Conservation (phyloP, 1,284 basidiomycete genomes). For the Boletus smithii region DNA sequence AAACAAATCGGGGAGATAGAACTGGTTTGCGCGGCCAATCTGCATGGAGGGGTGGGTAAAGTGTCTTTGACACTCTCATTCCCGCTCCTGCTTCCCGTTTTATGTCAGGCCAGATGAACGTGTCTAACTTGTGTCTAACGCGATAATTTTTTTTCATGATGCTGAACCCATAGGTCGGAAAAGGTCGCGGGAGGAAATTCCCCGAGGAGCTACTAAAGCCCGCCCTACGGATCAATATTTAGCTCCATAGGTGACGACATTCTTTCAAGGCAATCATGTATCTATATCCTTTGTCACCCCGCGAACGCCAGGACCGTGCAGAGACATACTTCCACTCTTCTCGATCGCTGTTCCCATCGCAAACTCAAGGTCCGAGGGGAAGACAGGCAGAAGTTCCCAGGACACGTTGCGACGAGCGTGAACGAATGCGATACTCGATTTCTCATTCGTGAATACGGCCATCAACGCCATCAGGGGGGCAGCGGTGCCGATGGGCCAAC, state of each 20-base stretch:
- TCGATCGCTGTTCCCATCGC: conserved; percentile 8
- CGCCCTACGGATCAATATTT: neutral
- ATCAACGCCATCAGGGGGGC: neutral
- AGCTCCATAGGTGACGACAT: neutral
- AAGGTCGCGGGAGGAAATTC: conserved; percentile 5
- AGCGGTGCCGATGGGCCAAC: neutral
- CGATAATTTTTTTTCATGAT: conserved; percentile 1
- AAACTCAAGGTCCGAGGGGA: conserved; percentile 9
- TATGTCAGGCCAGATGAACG: conserved; percentile 11
- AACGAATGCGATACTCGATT: conserved; percentile 3
- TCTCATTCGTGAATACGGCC: conserved; percentile 6
- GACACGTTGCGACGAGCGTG: neutral
- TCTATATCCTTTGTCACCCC: neutral
- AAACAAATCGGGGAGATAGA: conserved; percentile 14
- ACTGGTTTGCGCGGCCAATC: conserved; percentile 1
- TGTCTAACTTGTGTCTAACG: conserved; percentile 1
- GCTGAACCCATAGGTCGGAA: conserved; percentile 1
- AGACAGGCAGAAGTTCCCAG: conserved; percentile 2
- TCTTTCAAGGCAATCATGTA: neutral
- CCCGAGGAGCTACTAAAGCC: conserved; percentile 4
- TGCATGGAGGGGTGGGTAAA: conserved; percentile 3
- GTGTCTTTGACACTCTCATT: neutral
- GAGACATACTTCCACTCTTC: conserved; percentile 3
- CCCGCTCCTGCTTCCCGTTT: conserved; percentile 5
- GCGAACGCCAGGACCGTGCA: conserved; percentile 8